Evolutionary conservation across 169 alveolate genomes (phyloP).

Genomic region (Plasmodium relictum): DNA sequence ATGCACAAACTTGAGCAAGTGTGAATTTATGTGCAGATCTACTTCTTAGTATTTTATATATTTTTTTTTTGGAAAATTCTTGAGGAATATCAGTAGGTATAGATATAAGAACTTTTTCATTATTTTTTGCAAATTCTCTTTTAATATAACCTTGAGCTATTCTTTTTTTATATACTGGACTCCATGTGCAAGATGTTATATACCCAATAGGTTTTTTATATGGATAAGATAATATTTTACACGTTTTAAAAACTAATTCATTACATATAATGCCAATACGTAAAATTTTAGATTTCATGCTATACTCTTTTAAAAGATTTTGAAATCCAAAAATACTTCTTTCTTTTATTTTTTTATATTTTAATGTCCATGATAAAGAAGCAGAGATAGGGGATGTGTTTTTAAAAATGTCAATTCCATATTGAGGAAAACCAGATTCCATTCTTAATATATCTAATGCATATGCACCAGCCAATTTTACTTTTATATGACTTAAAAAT

Average conservation of each 20-base stretch:
- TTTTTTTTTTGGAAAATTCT: conserved; percentile 65
- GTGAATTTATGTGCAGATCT: conserved; percentile 68
- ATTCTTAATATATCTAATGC: conserved; percentile 82
- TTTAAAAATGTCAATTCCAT: conserved; percentile 82
- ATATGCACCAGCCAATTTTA: conserved; percentile 80
- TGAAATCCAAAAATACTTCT: conserved; percentile 80
- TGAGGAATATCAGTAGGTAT: conserved; percentile 74
- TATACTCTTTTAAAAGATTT: conserved; percentile 66
- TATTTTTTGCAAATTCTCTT: conserved; percentile 77
- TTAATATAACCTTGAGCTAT: conserved; percentile 76
- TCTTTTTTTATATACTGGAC: conserved; percentile 69
- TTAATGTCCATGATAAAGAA: conserved; percentile 84
- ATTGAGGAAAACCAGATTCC: conserved; percentile 84
- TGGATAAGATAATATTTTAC: conserved; percentile 75
- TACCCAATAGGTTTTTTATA: conserved; percentile 70
- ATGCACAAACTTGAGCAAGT: conserved; percentile 74
- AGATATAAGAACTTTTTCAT: conserved; percentile 72
- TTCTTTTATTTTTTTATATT: conserved; percentile 78
- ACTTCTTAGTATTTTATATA: conserved; percentile 67
- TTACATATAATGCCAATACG: conserved; percentile 67
- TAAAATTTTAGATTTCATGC: conserved; percentile 50
- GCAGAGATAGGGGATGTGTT: conserved; percentile 84
- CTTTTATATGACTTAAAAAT: conserved; percentile 71
- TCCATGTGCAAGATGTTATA: conserved; percentile 77
- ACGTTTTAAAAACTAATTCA: conserved; percentile 70